phyloP scores from a whole-genome alignment of 2,329 filamentous ascomycete genomes.

The Dactylonectria macrodidyma region DNA sequence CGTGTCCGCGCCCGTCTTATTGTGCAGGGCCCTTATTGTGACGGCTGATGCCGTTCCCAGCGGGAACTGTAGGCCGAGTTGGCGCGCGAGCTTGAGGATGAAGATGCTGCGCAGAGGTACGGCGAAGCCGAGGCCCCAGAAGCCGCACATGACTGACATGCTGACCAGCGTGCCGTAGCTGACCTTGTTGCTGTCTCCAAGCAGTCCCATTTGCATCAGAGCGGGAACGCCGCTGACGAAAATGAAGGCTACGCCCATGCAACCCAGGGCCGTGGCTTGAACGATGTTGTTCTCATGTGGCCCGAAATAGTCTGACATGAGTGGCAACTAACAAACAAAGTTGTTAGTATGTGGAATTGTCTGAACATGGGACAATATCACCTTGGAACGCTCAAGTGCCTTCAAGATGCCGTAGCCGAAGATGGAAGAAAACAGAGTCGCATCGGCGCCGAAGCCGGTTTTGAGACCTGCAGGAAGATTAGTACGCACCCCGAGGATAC shows the following conservation, averaged over 20 bases:
- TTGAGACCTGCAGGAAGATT: not conserved
- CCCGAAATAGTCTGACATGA: not conserved
- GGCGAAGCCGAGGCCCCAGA: not conserved
- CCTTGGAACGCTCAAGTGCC: not conserved
- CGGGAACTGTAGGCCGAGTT: not conserved
- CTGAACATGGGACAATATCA: not conserved
- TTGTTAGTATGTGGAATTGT: not conserved
- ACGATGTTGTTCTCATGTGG: conserved; percentile 11
- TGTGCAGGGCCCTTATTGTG: not conserved
- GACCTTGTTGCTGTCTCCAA: not conserved
- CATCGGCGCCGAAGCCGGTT: not conserved
- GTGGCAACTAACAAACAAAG: not conserved
- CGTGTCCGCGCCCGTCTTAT: not conserved
- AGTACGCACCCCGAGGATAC: not conserved
- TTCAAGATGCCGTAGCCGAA: not conserved
- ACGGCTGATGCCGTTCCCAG: not conserved
- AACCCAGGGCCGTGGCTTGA: not conserved
- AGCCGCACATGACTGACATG: not conserved
- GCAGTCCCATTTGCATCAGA: not conserved
- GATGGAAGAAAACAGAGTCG: not conserved
- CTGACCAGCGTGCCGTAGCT: not conserved
- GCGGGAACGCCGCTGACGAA: not conserved
- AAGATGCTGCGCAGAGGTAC: not conserved
- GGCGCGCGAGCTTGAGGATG: not conserved
- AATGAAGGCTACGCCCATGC: not conserved